phyloP scores from a whole-genome alignment of 805 yeast genomes.

The Wickerhamiella cacticola region DNA sequence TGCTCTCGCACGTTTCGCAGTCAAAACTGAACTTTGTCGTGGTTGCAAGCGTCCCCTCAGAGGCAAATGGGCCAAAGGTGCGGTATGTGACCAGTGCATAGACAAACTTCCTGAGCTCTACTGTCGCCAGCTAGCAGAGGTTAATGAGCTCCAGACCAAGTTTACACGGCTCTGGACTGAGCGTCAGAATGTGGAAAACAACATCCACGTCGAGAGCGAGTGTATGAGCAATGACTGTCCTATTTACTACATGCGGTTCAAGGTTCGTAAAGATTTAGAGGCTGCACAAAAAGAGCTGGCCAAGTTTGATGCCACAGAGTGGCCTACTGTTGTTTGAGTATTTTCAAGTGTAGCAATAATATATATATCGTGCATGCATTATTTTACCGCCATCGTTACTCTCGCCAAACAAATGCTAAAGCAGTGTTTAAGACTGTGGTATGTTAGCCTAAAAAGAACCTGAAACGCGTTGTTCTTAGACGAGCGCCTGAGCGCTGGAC shows the following conservation, averaged over 20 bases:
- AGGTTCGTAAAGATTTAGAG: slow-evolving; percentile 61
- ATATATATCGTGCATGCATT: too few species aligned
- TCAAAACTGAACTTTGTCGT: slow-evolving; percentile 76
- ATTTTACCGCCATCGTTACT: too few species aligned
- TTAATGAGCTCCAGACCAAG: slow-evolving; percentile 67
- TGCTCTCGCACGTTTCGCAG: slow-evolving; percentile 84
- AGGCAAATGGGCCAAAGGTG: slow-evolving; percentile 44
- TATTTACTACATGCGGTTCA: slow-evolving; percentile 90
- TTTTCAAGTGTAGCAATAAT: too few species aligned
- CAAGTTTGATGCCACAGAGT: slow-evolving; percentile 45
- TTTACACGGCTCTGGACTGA: slow-evolving; percentile 93
- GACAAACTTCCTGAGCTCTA: slow-evolving; percentile 64
- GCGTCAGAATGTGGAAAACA: slow-evolving; percentile 96
- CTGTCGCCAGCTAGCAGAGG: slow-evolving; percentile 64
- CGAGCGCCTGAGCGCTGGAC: slow-evolving; percentile 2
- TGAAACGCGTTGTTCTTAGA: background rate
- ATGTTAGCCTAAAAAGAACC: background rate
- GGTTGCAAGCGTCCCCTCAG: slow-evolving; percentile 73
- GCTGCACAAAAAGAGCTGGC: slow-evolving; percentile 45
- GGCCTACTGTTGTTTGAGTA: too few species aligned
- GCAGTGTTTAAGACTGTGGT: background rate
- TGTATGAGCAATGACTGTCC: slow-evolving; percentile 97
- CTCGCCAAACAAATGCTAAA: background rate
- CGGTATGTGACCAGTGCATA: slow-evolving; percentile 67
- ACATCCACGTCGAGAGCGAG: slow-evolving; percentile 86